Conservation (phyloP, 2,329 filamentous ascomycete genomes). For the Monosporascus sp. region DNA sequence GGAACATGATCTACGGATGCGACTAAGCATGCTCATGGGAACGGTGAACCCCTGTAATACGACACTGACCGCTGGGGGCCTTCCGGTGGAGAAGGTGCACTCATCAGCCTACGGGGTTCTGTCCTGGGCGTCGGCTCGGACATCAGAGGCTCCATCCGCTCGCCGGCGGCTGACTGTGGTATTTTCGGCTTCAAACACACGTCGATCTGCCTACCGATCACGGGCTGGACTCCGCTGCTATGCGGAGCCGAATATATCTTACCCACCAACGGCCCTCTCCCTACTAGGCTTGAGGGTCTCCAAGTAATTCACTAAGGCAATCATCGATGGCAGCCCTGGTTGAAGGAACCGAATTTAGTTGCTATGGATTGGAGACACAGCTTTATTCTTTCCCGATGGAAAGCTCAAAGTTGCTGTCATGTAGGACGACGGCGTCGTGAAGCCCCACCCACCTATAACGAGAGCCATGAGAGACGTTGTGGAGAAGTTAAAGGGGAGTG, state of each 20-base stretch:
- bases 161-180: slow-evolving; percentile 43
- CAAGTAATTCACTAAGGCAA: slow-evolving; percentile 35
- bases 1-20: not conserved
- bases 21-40: slow-evolving; percentile 25
- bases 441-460: slow-evolving; percentile 54
- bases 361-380: slow-evolving; percentile 17
- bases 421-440: slow-evolving; percentile 55
- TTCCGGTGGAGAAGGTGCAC: slow-evolving; percentile 52
- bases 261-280: slow-evolving; percentile 48
- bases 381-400: slow-evolving; percentile 15
- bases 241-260: slow-evolving; percentile 41
- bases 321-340: slow-evolving; percentile 24
- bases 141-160: slow-evolving; percentile 46
- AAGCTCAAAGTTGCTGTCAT: slow-evolving; percentile 58
- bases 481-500: slow-evolving; percentile 40
- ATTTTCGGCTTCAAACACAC: slow-evolving; percentile 40
- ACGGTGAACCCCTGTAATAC: slow-evolving; percentile 52
- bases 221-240: slow-evolving; percentile 33
- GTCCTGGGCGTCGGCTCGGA: slow-evolving; percentile 50
- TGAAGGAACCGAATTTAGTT: slow-evolving; percentile 17
- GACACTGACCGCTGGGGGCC: slow-evolving; percentile 45
- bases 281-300: slow-evolving; percentile 44
- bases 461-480: slow-evolving; percentile 53
- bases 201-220: slow-evolving; percentile 34
- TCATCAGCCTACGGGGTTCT: slow-evolving; percentile 47